Evolutionary conservation across 208 protist species (phyloP), one percentile per base, ranked within the genome.

Genomic region (Wallacemonas sp.): DNA sequence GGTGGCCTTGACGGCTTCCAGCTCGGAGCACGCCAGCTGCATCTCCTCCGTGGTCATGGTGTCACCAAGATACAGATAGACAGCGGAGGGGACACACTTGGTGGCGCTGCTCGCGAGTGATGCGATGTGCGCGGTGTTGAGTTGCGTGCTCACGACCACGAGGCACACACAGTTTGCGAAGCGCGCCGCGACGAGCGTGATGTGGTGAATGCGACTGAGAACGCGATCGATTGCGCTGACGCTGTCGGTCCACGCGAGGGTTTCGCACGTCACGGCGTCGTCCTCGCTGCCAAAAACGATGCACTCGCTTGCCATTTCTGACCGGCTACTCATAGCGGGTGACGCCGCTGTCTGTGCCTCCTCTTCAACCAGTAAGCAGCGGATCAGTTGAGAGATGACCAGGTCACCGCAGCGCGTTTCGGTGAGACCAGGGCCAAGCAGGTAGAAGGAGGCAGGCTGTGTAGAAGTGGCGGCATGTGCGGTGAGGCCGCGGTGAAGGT

Each of bases 241-340:
- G 1, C 63, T 30, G 38, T 74, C 66, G 21, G 21, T 48, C 8
- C 67, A 47, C 9, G 68, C 52, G 30, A 82, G 70, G 11, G 65
- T 72, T 44, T 79, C 68, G 44, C 72, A 79, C 23, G 63, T 27
- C 34, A 85, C 68, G 0, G 81, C 64, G 23, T 48, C 60, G 54
- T 66, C 71, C 29, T 90, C 83, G 43, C 63, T 75, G 33, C 70
- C 81, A 66, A 93, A 86, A 17, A 93, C 52, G 29, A 90, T 71
- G 63, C 87, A 93, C 60, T 89, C 72, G 29, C 76, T 67, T 6
- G 52, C 52, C 16, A 11, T 39, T 21, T 9, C 24, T 39, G 30
- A 17, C 19, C 11, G 16, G 54, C 11, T n/a, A n/a, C n/a, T n/a
- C n/a, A n/a, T n/a, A n/a, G n/a, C n/a, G n/a, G n/a, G n/a, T n/a